A percentile compares a stretch with the other conserved stretches of the same genome.
phyloP scores from a whole-genome alignment of 345 rosid genomes.

The Corchorus capsularis region DNA sequence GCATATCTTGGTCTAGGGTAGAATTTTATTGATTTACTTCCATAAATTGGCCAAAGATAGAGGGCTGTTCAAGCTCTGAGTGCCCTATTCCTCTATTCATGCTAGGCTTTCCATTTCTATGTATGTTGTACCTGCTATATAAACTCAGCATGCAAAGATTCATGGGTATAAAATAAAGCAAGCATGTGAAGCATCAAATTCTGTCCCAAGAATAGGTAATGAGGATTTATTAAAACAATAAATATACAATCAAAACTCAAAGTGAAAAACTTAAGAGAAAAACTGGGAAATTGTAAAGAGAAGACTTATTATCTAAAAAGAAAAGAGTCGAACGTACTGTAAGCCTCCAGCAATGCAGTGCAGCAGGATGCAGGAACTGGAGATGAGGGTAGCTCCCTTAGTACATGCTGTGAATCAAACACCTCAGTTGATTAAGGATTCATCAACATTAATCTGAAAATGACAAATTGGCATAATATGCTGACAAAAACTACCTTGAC shows the following conservation, averaged over 20 bases:
- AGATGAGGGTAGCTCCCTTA: constrained; percentile 97
- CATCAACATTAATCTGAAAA: constrained; percentile 18
- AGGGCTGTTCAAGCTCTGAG: neutral
- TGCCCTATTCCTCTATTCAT: neutral
- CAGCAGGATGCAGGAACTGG: constrained; percentile 99
- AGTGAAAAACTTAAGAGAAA: constrained; percentile 14
- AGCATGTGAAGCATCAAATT: neutral
- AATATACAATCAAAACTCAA: constrained; percentile 4
- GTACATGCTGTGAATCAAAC: constrained; percentile 71
- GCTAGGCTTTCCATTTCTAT: neutral
- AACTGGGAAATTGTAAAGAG: constrained; percentile 18
- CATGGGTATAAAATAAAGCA: neutral
- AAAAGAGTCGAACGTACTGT: constrained; percentile 58
- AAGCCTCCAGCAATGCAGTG: constrained; percentile 93
- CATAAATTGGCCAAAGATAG: neutral
- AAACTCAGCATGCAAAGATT: neutral
- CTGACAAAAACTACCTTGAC: constrained; percentile 64
- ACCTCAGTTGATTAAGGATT: constrained; percentile 28
- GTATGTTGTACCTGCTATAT: neutral
- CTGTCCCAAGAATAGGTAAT: neutral
- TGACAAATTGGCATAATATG: constrained; percentile 20
- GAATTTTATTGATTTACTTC: neutral
- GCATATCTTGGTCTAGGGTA: neutral
- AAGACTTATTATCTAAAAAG: constrained; percentile 1
- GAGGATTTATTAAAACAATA: neutral